Percentiles rank a stretch among this genome's conserved stretches.
These are phyloP conservation scores for Tetraselmis chui DNA, from an alignment of 139 green algal species.

Conservation along the genomic window DNA sequence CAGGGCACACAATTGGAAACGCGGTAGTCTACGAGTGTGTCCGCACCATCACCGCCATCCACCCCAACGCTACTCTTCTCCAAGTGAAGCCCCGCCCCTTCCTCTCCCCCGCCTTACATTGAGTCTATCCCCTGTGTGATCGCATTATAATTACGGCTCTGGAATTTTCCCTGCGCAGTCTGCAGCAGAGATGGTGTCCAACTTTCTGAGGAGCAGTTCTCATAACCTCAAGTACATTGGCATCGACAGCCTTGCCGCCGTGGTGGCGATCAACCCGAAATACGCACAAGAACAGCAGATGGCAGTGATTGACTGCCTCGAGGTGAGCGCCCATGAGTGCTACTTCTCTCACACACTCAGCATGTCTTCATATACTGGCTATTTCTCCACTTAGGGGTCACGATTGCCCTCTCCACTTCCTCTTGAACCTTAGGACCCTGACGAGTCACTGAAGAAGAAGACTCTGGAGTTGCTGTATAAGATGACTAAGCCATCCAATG, in stretches of 20 bases:
- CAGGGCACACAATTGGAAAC: constrained; percentile 67
- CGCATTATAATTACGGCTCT: not conserved
- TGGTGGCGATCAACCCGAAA: constrained; percentile 65
- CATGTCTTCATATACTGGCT: too few relatives aligned
- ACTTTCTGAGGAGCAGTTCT: constrained; percentile 65
- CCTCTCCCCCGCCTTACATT: constrained; percentile 1
- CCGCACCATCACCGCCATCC: constrained; percentile 80
- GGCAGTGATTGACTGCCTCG: constrained; percentile 94
- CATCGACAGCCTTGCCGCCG: constrained; percentile 71
- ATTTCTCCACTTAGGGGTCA: too few relatives aligned
- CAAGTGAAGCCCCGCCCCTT: constrained; percentile 14
- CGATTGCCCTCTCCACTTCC: too few relatives aligned
- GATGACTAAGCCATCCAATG: constrained; percentile 91
- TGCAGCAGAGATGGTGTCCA: constrained; percentile 59
- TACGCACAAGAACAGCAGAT: constrained; percentile 78
- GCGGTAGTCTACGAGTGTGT: constrained; percentile 91
- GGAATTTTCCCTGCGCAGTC: not conserved
- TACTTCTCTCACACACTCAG: too few relatives aligned
- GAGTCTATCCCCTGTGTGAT: not conserved
- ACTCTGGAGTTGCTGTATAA: constrained; percentile 93
- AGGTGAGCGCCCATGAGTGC: too few relatives aligned
- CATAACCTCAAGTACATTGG: constrained; percentile 85
- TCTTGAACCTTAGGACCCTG: too few relatives aligned
- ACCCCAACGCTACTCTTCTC: constrained; percentile 76
- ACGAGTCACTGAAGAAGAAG: constrained; percentile 90